phyloP scores from a whole-genome alignment of 257 asterid genomes.

The Parsonsia alboflavescens region DNA sequence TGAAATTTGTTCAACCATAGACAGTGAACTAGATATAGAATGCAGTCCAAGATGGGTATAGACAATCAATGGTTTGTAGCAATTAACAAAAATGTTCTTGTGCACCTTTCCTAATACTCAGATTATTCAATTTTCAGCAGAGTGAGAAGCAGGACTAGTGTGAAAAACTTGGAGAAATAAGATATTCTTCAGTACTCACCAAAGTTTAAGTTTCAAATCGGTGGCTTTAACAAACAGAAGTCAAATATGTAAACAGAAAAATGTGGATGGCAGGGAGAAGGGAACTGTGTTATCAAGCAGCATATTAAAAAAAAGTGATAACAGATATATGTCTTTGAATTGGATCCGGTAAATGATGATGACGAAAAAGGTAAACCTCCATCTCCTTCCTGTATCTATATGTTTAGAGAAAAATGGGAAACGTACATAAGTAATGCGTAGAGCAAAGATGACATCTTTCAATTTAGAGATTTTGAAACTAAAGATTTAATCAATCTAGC shows the following conservation, averaged over 20 bases:
- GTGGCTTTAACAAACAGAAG: background rate
- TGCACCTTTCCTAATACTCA: background rate
- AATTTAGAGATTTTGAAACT: background rate
- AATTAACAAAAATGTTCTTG: background rate
- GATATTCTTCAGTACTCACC: background rate
- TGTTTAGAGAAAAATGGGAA: background rate
- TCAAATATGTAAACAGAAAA: background rate
- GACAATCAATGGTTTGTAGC: background rate
- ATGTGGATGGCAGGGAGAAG: too few species aligned
- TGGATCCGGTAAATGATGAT: background rate
- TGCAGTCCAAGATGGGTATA: background rate
- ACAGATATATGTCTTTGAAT: background rate
- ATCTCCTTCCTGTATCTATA: background rate
- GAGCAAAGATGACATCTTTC: background rate
- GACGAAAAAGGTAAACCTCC: background rate
- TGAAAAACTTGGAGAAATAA: background rate
- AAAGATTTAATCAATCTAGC: background rate
- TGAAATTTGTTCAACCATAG: background rate
- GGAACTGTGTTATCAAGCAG: background rate
- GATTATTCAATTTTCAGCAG: background rate
- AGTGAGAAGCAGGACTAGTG: background rate
- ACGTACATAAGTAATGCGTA: background rate
- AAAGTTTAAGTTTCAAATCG: background rate
- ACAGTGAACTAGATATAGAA: background rate
- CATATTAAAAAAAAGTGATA: background rate